Base-by-base conservation (phyloP, 2,329 filamentous ascomycete species). In the Ceratocystis eucalypticola region DNA sequence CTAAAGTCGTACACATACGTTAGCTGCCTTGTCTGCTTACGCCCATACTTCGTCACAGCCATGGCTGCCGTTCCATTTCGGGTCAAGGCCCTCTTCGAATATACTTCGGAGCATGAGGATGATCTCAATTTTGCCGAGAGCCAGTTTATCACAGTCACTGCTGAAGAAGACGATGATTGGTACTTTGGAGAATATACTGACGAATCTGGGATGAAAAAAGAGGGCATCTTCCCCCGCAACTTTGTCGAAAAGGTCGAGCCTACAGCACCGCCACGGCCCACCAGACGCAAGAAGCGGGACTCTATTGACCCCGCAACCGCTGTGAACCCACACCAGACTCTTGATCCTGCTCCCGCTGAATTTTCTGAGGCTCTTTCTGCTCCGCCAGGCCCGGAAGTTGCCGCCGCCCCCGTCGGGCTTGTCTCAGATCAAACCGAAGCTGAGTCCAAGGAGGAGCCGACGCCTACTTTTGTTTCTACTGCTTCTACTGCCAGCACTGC, bases 181-280 rank as follows among this genome's bases (percentile, higher is more conserved):
- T 96, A 94, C 74, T 84, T 84, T 69, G 93, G 94, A 71, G 88
- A 94, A 76, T 96, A 96, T 75, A 79, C 86, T 70, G 89, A 95
- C 76, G 84, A 85, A 68, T 77, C 80, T 64, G 94, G 94, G 66
- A 77, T 76, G 69, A 91, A 87, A 76, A 84, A 86, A 74, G 86
- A 92, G 73, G 93, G 93, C 71, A 88, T 96, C 72, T 97, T 96
- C 76, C 93, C 91, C 64, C 88, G 88, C 74, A 99, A 97, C 78
- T 99, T 99, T 74, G 94, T 99, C 73, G 94, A 99, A 77, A 91
- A 88, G 77, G 95, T 91, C 76, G 93, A 97, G 75, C 94, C 94
- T 46, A 88, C 86, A 66, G 88, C 93, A 69, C 94, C 94, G 68
- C 91, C 92, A 68, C 86, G 94, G 68, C 94, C 94, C 67, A 82